A percentile compares a stretch with the other conserved stretches of the same genome.
These are phyloP conservation scores for Tetracladium setigerum DNA, from an alignment of 495 filamentous ascomycete species.

Conservation along the genomic window DNA sequence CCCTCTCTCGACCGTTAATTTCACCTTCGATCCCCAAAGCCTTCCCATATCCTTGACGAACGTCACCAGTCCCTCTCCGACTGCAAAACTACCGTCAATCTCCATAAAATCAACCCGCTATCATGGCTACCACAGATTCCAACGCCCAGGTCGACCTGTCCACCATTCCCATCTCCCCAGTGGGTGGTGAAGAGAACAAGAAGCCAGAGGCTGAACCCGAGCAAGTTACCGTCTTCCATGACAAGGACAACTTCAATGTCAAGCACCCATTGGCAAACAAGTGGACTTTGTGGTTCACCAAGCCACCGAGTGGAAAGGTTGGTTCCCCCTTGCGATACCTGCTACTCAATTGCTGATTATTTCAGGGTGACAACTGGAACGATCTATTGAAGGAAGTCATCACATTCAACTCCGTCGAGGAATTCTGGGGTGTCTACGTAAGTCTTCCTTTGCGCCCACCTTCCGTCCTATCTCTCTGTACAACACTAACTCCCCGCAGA, in stretches of 20 bases:
- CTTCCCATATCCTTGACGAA: no score
- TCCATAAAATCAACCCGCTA: no score
- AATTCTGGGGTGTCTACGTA: slow-evolving; percentile 99
- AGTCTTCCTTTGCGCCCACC: slow-evolving; percentile 28
- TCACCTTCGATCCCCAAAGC: no score
- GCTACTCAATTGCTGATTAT: background rate
- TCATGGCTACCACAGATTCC: no score
- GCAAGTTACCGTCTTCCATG: slow-evolving; percentile 87
- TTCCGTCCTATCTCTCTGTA: slow-evolving; percentile 10
- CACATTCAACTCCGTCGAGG: slow-evolving; percentile 95
- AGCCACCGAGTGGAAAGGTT: slow-evolving; percentile 95
- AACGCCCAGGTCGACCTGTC: slow-evolving; percentile 44
- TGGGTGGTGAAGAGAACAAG: slow-evolving; percentile 35
- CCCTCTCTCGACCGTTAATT: no score
- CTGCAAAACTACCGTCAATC: no score
- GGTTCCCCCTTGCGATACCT: slow-evolving; percentile 15
- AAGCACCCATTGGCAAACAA: slow-evolving; percentile 94
- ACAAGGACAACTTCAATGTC: slow-evolving; percentile 96
- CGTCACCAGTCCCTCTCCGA: no score
- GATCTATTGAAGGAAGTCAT: slow-evolving; percentile 97
- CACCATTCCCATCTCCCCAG: slow-evolving; percentile 69
- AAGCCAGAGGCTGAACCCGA: slow-evolving; percentile 37
- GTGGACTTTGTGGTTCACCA: slow-evolving; percentile 99
- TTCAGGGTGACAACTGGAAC: slow-evolving; percentile 93
- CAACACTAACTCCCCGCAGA: slow-evolving; percentile 44